Conservation (phyloP, 2,329 filamentous ascomycete genomes). For the Botrytis fragariae region DNA sequence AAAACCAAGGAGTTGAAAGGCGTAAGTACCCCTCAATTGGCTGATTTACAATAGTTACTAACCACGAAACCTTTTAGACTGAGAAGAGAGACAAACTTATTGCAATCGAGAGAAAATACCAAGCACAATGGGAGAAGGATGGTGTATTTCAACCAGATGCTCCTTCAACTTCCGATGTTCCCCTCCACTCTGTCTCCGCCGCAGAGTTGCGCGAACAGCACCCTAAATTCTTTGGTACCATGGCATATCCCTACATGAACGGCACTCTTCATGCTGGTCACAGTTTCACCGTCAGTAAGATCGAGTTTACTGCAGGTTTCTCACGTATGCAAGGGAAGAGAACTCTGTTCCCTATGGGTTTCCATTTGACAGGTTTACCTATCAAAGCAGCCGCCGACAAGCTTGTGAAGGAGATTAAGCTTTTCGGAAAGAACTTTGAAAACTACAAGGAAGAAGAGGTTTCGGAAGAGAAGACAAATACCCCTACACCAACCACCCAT, state of each 20-base stretch:
- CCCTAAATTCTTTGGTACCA: constrained; percentile 88
- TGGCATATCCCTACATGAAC: constrained; percentile 81
- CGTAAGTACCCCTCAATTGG: constrained; percentile 41
- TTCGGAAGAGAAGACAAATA: constrained; percentile 48
- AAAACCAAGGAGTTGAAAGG: constrained; percentile 62
- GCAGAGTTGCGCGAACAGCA: constrained; percentile 74
- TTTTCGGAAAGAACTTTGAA: constrained; percentile 86
- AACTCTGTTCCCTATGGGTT: constrained; percentile 85
- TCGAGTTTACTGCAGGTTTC: constrained; percentile 87
- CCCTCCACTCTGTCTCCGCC: constrained; percentile 69
- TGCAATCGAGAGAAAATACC: constrained; percentile 86
- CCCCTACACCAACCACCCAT: constrained; percentile 60
- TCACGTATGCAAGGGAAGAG: constrained; percentile 88
- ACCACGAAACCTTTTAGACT: constrained; percentile 52
- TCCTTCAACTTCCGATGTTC: constrained; percentile 73
- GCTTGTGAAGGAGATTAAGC: constrained; percentile 80
- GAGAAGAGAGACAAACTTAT: constrained; percentile 84
- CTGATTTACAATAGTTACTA: constrained; percentile 26
- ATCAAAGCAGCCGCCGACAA: constrained; percentile 98
- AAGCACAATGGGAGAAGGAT: constrained; percentile 75
- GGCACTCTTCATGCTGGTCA: constrained; percentile 88
- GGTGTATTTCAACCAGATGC: constrained; percentile 83
- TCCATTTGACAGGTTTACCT: constrained; percentile 95
- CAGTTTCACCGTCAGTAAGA: constrained; percentile 86
- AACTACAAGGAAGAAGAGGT: constrained; percentile 64